Conservation (phyloP, 768 basidiomycete genomes). For the Lentinula aciculospora region DNA sequence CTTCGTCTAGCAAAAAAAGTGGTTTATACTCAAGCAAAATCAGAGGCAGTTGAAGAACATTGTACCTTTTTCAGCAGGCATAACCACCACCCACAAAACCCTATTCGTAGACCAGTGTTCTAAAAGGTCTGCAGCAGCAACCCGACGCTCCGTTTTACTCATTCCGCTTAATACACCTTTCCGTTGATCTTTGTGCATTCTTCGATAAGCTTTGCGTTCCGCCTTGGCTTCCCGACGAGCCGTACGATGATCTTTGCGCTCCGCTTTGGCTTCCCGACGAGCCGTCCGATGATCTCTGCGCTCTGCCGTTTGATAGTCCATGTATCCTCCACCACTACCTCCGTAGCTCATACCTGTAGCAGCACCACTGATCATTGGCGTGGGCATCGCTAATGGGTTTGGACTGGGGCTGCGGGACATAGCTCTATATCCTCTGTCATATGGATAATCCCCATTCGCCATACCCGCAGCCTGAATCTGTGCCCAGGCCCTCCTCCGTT, state of each 20-base stretch:
- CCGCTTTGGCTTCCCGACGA: background rate
- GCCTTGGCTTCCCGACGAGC: background rate
- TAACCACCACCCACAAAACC: constrained; percentile 18
- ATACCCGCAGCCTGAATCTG: constrained; percentile 3
- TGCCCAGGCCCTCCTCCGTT: constrained; percentile 13
- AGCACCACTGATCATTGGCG: background rate
- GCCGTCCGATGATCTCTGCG: background rate
- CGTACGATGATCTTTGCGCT: constrained; percentile 1
- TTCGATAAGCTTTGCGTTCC: constrained; percentile 1
- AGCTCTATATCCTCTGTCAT: background rate
- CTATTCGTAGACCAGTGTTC: constrained; percentile 15
- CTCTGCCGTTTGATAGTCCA: constrained; percentile 1
- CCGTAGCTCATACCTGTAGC: background rate
- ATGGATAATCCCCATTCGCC: background rate
- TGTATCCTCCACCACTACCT: background rate
- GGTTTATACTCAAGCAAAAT: background rate
- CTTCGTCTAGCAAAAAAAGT: constrained; percentile 9
- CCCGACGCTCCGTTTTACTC: constrained; percentile 9
- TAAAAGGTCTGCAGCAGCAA: constrained; percentile 15
- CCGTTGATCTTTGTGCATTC: background rate
- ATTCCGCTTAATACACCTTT: background rate
- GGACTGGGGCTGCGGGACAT: background rate
- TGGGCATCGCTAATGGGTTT: background rate
- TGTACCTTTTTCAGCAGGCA: constrained; percentile 16
- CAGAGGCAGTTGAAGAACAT: background rate